Evolutionary conservation across 208 protist genomes (phyloP), one percentile per base, ranked within the genome.

Genomic region (Acanthamoeba healyi): DNA sequence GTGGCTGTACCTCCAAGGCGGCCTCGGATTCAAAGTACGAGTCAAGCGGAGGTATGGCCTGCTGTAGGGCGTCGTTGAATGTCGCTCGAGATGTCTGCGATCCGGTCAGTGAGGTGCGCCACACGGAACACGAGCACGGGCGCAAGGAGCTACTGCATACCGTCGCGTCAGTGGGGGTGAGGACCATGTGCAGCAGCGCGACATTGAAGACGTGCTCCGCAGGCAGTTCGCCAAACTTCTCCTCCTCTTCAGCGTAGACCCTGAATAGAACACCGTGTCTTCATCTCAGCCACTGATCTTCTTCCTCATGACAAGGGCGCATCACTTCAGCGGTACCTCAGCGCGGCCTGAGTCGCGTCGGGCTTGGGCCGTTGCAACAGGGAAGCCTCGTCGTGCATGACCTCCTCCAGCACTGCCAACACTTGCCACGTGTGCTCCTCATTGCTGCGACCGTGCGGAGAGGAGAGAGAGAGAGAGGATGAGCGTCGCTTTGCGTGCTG

Each of bases 141-240:
- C 15, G n/a, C 6, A 26, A 34, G 58, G 58, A 54, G 49, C 10
- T 6, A 54, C 49, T 67, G 12, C 9, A 6, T 72, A 72, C 63
- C n/a, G 7, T 38, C 3, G 63, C 63, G n/a, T 72, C 63, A 26
- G 63, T 72, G 63, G 63, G 63, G 3, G 63, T 38, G n/a, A 72
- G 63, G 32, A 29, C 38, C 63, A 72, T 72, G 63, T 72, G 63
- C n/a, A 72, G 63, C n/a, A 72, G 63, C 7, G 63, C 63, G n/a
- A 72, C 63, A 29, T 72, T 72, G 63, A 72, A 72, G 63, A 72
- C n/a, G 32, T 72, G 63, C 63, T 72, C 63, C 15, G 63, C 63
- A 26, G 63, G 63, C 63, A 72, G 63, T 29, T 72, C 63, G 63
- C 63, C 63, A 2, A 72, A 15, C 24, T 2, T 2, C 63, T 29